Evolutionary conservation across 2,329 filamentous ascomycete species (phyloP).

Genomic region (Phaeosphaeriaceae sp.): DNA sequence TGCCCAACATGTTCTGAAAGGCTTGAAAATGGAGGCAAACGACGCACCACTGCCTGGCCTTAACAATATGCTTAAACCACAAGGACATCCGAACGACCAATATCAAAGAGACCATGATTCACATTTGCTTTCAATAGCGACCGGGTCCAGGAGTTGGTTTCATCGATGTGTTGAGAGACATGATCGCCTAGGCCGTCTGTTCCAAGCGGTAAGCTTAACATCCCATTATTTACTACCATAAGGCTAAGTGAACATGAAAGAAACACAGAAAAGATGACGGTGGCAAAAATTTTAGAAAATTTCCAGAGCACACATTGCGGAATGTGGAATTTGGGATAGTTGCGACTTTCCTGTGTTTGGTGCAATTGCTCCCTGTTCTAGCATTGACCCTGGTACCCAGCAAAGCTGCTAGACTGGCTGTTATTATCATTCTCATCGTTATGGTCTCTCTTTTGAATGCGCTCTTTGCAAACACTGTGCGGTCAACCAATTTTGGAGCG

Average conservation of each 20-base stretch:
- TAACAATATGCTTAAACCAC: too few species aligned
- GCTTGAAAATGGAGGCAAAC: too few species aligned
- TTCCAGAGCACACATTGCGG: constrained; percentile 2
- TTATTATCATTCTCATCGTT: constrained; percentile 8
- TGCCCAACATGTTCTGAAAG: neutral
- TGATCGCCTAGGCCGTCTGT: neutral
- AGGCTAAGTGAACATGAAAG: neutral
- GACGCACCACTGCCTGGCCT: too few species aligned
- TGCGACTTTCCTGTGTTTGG: constrained; percentile 8
- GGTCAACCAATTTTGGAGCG: constrained; percentile 13
- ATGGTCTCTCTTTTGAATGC: constrained; percentile 7
- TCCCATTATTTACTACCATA: too few species aligned
- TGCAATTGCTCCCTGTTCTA: constrained; percentile 8
- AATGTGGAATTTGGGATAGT: constrained; percentile 9
- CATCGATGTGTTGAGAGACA: constrained; percentile 5
- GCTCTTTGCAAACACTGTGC: constrained; percentile 9
- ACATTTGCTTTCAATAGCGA: neutral
- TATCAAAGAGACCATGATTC: too few species aligned
- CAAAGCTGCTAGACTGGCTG: constrained; percentile 1
- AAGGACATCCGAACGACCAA: too few species aligned
- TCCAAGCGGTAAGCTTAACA: neutral
- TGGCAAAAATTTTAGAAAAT: neutral
- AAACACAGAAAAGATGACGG: neutral
- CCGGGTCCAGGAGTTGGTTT: neutral
- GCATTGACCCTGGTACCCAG: constrained; percentile 8